Base-by-base conservation (phyloP, 345 rosid species). In the Boechera stricta region DNA sequence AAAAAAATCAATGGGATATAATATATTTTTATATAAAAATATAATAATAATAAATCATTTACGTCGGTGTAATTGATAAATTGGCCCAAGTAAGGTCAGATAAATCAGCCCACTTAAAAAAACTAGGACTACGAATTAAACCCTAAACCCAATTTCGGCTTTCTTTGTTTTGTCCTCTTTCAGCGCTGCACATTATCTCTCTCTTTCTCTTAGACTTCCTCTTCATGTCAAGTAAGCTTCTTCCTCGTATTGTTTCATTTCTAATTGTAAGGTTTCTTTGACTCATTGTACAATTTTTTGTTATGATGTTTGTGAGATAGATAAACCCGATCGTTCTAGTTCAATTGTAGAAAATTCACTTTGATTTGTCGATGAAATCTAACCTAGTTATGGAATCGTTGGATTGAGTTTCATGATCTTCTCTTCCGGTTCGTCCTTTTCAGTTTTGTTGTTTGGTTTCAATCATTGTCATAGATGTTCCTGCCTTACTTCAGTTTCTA, bases 191-290 rank as follows among this genome's bases (percentile, higher is more conserved):
- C 39, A 2, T 16, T 47, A 47, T 18, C 26, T 38, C 21, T 39
- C 33, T 1, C 1, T 32, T 13, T 60, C 58, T 24, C 64, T 52
- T 64, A 76, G 79, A 61, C 24, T 38, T 59, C 54, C 8, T 26
- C 58, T 58, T 49, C 71, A 58, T 69, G 75, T 41, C 69, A 52
- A 61, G 80, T 69, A 77, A 77, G 75, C 71, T 77, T 45, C 75
- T 69, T 24, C 55, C 1, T 61, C 57, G 32, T 21, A 2, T 53
- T 42, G 47, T 29, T 15, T 52, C 56, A 16, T 44, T 48, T 69
- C 48, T 31, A 0, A 32, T 31, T 38, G 42, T 53, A 15, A 60
- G 1, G 3, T 4, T 5, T 63, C 18, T 54, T n/a, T 18, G 2
- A 11, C n/a, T 42, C 42, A 4, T 18, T 29, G 2, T 2, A 8